Percentiles rank a stretch among this genome's conserved stretches.
phyloP scores from a whole-genome alignment of 495 filamentous ascomycete genomes.

The Xylaria longipes region DNA sequence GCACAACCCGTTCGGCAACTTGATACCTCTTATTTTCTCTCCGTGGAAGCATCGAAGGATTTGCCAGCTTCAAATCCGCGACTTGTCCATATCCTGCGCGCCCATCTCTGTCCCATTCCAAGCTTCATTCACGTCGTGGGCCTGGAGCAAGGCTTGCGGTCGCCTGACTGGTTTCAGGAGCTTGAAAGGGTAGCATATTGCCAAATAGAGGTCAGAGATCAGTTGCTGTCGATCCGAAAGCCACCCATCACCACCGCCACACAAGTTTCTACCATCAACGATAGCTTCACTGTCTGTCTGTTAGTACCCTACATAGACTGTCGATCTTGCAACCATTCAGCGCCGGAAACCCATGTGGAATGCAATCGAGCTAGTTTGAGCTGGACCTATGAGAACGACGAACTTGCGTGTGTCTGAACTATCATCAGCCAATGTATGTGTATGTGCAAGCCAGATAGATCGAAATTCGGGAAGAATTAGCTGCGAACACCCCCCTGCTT shows the following conservation, averaged over 20 bases:
- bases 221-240: background rate
- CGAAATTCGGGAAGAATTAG: constrained; percentile 14
- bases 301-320: background rate
- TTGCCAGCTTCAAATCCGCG: background rate
- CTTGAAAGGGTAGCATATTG: constrained; percentile 14
- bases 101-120: background rate
- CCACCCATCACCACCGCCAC: background rate
- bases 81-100: constrained; percentile 4
- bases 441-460: constrained; percentile 24
- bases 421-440: constrained; percentile 23
- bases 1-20: constrained; percentile 8
- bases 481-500: background rate
- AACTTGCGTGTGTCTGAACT: background rate
- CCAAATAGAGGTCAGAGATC: constrained; percentile 7
- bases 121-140: constrained; percentile 1
- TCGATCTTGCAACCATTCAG: background rate
- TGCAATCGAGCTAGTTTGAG: constrained; percentile 13
- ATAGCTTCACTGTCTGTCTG: background rate
- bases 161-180: constrained; percentile 9
- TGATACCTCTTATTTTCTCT: constrained; percentile 10
- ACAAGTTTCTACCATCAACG: background rate
- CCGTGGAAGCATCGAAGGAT: constrained; percentile 16
- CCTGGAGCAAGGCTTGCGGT: constrained; percentile 11
- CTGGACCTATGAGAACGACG: constrained; percentile 1
- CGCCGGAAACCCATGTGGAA: constrained; percentile 5